Base-by-base conservation (phyloP, 2,329 filamentous ascomycete species). In the Bipolaris sorokiniana region DNA sequence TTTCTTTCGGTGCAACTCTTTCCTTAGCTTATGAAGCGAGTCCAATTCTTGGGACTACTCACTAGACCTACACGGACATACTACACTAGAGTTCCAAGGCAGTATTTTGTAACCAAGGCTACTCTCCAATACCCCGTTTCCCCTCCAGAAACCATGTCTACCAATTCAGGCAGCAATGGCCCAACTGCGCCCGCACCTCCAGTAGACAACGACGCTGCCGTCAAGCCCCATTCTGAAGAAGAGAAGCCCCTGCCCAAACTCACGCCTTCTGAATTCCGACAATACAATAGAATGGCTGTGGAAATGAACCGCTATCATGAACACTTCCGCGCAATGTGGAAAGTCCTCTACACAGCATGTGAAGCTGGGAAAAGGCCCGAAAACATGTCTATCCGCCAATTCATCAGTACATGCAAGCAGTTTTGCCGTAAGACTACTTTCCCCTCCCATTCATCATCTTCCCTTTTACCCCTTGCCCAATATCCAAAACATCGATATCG, bases 281-380 rank as follows among this genome's bases (percentile, higher is more conserved):
- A 81, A 37, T 93, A 89, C 76, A 92, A 93, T 77, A 82, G 82
- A n/a, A 79, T 92, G 69, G 88, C 90, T 0, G 89, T 90, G 54
- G 83, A 85, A 62, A 93, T 93, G 90, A 84, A 93, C 42, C 79
- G 84, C 60, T 92, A 88, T 77, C 59, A 69, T 59, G 67, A 60
- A n/a, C 65, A 71, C 59, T 75, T 73, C 54, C 67, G 70, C 3
- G 50, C 64, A 41, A 84, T 84, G 3, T 97, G 91, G 90, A 90
- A 84, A 51, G 76, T 85, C 22, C 81, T 96, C 51, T 88, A 90
- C 79, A 80, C 79, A 3, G 87, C 91, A 22, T 90, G 88, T 69
- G 80, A 79, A 28, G 79, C 77, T 44, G 77, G 82, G 58, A 84
- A 84, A 59, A 86, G 88, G 0, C 88, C 90, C 0, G 69, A 78